These are phyloP conservation scores for Fusarium verrucosum DNA, from an alignment of 2,329 filamentous ascomycete genomes.

Conservation along the genomic window DNA sequence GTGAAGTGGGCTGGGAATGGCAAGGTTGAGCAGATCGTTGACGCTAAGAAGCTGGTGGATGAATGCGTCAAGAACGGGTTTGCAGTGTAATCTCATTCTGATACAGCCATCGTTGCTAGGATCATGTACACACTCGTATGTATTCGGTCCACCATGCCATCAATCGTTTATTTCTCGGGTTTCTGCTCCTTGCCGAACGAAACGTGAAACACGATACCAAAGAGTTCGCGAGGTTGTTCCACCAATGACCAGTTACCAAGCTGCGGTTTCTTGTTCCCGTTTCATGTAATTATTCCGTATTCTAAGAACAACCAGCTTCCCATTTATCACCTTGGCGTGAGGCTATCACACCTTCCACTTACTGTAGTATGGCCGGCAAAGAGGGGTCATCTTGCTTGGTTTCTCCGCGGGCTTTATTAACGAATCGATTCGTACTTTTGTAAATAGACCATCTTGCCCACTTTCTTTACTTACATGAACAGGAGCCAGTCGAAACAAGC, in stretches of 20 bases:
- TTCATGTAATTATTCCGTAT: background rate
- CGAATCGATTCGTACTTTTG: too few relatives aligned
- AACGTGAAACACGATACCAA: background rate
- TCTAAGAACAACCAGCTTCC: too few relatives aligned
- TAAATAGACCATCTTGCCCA: too few relatives aligned
- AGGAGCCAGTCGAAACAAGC: background rate
- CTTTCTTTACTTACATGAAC: background rate
- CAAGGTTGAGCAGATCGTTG: conserved; percentile 4
- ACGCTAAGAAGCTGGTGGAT: background rate
- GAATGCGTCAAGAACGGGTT: conserved; percentile 18
- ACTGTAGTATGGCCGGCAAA: background rate
- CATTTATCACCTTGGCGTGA: background rate
- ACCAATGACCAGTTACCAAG: background rate
- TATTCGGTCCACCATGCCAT: too few relatives aligned
- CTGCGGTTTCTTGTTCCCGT: background rate
- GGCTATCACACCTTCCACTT: background rate
- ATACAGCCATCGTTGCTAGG: too few relatives aligned
- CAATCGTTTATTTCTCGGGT: too few relatives aligned
- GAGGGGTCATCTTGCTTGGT: background rate
- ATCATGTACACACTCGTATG: too few relatives aligned
- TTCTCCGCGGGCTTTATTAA: too few relatives aligned
- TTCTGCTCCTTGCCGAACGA: background rate
- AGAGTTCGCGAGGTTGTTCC: background rate
- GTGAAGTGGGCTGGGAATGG: conserved; percentile 15
- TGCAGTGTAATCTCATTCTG: background rate